Evolutionary conservation across 441 rosid genomes (phyloP), one percentile per base, ranked within the genome.

Genomic region (Gossypium davidsonii): DNA sequence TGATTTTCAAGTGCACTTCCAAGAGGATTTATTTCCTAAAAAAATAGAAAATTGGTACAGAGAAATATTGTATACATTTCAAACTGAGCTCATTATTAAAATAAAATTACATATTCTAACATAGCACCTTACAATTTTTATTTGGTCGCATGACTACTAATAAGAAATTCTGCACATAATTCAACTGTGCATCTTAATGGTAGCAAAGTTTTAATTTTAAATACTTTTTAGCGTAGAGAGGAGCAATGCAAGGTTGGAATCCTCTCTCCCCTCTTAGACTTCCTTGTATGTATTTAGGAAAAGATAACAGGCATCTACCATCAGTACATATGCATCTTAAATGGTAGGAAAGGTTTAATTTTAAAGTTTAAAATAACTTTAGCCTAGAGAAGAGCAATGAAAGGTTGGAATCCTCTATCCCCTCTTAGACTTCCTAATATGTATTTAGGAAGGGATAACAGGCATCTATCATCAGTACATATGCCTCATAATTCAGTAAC

Each of bases 1-100:
- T 69, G 31, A 46, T 53, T 53, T 67, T 69, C 48, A 31, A 34
- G 42, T 67, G 72, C 72, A 68, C 59, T 28, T 52, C 60, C 57
- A 68, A 52, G 17, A 68, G 46, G 61, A 31, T 31, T 28, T 52
- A 52, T 11, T 53, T 68, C 48, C 61, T 28, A 28, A 53, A 18
- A 18, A 42, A 4, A 4, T 2, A 1, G 61, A 6, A 68, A 67
- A 17, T 15, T 4, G 18, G 18, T 31, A 49, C 23, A 67, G 58
- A 66, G 68, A 67, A 66, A 66, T 66, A 10, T 66, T 37, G 9
- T 28, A n/a, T 4, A 15, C 42, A 51, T 8, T 26, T 67, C 44
- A 18, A 49, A 67, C 37, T 26, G 46, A 4, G 71, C 59, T 34
- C 57, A 48, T 48, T 26, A n/a, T 67, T 39, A 49, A 67, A 49